These are phyloP conservation scores for Breynia disticha DNA, from an alignment of 441 rosid genomes.

Conservation along the genomic window DNA sequence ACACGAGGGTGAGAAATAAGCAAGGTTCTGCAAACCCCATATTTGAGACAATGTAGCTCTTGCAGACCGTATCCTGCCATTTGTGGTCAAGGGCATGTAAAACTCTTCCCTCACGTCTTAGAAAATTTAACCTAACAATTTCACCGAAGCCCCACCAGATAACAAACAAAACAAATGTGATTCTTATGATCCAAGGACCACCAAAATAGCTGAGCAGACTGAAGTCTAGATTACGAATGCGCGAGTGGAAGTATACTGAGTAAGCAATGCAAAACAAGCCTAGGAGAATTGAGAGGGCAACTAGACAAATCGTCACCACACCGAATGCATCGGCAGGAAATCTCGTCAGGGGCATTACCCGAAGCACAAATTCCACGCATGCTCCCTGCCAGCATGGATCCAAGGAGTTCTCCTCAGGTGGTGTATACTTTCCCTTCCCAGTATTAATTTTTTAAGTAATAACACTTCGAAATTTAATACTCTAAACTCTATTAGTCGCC, in stretches of 20 bases:
- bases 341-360: conserved; percentile 99
- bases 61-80: conserved; percentile 94
- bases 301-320: conserved; percentile 88
- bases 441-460: conserved; percentile 16
- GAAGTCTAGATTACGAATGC: conserved; percentile 38
- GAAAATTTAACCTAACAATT: conserved; percentile 56
- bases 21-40: conserved; percentile 98
- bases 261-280: conserved; percentile 75
- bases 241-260: conserved; percentile 68
- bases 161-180: conserved; percentile 55
- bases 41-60: conserved; percentile 79
- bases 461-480: conserved; percentile 13
- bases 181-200: conserved; percentile 89
- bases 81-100: conserved; percentile 45
- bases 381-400: conserved; percentile 99
- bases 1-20: conserved; percentile 69
- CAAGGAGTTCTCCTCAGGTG: conserved; percentile 38
- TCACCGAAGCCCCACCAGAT: conserved; percentile 94
- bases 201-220: conserved; percentile 60
- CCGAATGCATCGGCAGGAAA: conserved; percentile 94
- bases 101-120: conserved; percentile 47
- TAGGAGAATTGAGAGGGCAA: conserved; percentile 53
- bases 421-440: conserved; percentile 15
- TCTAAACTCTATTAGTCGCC: conserved; percentile 12
- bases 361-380: conserved; percentile 92